Evolutionary conservation across 192 early-diverging fungal species (phyloP), one percentile per base, ranked within the genome.

Genomic region (Dissophora ornata): DNA sequence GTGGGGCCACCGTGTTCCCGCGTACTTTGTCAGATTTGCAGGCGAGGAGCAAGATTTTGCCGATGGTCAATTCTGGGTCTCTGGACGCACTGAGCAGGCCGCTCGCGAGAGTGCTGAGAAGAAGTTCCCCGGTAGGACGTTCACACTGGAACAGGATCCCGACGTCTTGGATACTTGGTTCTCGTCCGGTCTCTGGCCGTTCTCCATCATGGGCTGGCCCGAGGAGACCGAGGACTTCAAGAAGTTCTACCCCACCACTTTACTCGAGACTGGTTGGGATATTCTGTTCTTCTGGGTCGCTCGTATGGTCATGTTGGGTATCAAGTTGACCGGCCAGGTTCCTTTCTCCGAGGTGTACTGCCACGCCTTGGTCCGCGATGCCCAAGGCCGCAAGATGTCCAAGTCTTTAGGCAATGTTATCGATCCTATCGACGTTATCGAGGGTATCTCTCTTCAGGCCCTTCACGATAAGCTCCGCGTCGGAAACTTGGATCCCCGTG

Each of bases 231-330:
- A 81, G 0, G 96, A 99, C 78, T 81, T 95, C 56, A 67, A 89
- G 48, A 84, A 81, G 47, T 98, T 95, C 85, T 99, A 95, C 79
- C 98, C 98, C 8, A 94, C 94, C 50, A 81, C 88, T 3, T 68
- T 99, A 25, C 84, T 99, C 25, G 98, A 99, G 84, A 99, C 96
- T 63, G 98, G 98, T 13, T 94, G 93, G 91, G 98, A 99, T 82
- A 99, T 99, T 81, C 77, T 99, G 62, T 98, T 98, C 90, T 98
- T 97, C 90, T 99, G 98, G 98, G 96, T 98, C 48, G 96, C 96
- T 15, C 89, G 98, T 61, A 99, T 99, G 98, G 95, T 99, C 40
- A 99, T 99, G 98, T 80, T 99, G 64, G 93, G 95, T 71, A 93
- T 95, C 56, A 94, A 97, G 69, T 83, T 98, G 51, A 99, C 96